Base-by-base conservation (phyloP, 2,329 filamentous ascomycete species). In the Cladosporium velox region DNA sequence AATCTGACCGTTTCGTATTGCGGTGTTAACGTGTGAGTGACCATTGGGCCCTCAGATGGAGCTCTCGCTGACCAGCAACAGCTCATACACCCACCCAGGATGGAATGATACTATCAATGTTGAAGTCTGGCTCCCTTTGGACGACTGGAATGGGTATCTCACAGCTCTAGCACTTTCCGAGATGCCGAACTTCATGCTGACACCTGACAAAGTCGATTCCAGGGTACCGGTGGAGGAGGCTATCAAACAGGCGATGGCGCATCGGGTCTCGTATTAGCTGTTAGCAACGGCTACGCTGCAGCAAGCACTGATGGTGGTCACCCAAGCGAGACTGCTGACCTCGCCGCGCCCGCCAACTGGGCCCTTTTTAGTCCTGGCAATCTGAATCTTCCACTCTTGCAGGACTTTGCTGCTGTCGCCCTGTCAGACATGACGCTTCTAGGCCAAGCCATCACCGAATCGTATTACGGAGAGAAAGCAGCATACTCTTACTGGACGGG, bases 401-500 rank as follows among this genome's bases (percentile, higher is more conserved):
- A 75, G 38, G 74, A 80, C 59, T 80, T 78, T 57, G 75, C 75
- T 1, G 73, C 73, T 10, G 68, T 71, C 4, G 71, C 74, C 1
- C 52, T 78, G 4, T 69, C 77, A 55, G 79, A 81, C 30, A 70
- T 77, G 69, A 71, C 77, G 4, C 24, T 73, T 6, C 70, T 81
- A 35, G 77, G 73, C 6, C 73, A 76, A 67, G 60, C 67, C 5
- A 59, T 78, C 8, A 75, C 72, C 0, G 55, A 66, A 10, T 67
- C 65, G 2, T 78, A 72, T 65, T 81, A 80, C 58, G 74, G 73
- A 2, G 60, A 66, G n/a, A 62, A 62, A 11, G 72, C 73, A 8
- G 70, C 70, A 11, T 79, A 75, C 65, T 79, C 76, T 2, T 80
- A 80, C 66, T 79, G 70, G 68, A 72, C 67, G 65, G 78, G 79